These are phyloP conservation scores for Colletotrichum somersetense DNA, from an alignment of 2,329 filamentous ascomycete species.

Conservation along the genomic window DNA sequence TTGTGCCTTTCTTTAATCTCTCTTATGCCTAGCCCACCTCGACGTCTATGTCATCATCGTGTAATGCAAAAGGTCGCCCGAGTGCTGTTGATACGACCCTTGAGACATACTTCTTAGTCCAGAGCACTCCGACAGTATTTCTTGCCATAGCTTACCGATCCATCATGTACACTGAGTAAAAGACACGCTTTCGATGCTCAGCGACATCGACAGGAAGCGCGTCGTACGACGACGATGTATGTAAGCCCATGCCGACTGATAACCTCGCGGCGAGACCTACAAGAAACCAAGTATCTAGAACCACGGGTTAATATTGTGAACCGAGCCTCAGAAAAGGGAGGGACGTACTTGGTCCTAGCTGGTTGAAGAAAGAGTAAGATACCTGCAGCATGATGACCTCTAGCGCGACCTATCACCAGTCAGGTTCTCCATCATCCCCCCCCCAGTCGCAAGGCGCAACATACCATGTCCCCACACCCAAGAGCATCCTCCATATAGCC, in stretches of 20 bases:
- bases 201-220: slow-evolving; percentile 49
- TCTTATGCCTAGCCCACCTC: slow-evolving; percentile 44
- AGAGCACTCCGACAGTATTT: background rate
- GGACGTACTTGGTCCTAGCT: slow-evolving; percentile 58
- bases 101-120: background rate
- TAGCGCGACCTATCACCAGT: slow-evolving; percentile 51
- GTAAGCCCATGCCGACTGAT: slow-evolving; percentile 58
- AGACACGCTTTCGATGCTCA: slow-evolving; percentile 57
- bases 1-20: background rate
- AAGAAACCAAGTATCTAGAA: slow-evolving; percentile 59
- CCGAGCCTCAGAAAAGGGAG: background rate
- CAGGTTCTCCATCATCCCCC: background rate
- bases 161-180: slow-evolving; percentile 64
- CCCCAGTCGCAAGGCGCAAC: slow-evolving; percentile 15
- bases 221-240: slow-evolving; percentile 53
- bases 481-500: slow-evolving; percentile 56
- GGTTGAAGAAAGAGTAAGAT: slow-evolving; percentile 63
- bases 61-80: slow-evolving; percentile 59
- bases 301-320: background rate
- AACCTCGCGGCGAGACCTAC: slow-evolving; percentile 59
- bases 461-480: slow-evolving; percentile 54
- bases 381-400: slow-evolving; percentile 61
- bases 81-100: slow-evolving; percentile 59
- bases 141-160: slow-evolving; percentile 50
- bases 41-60: slow-evolving; percentile 60